A percentile compares a stretch with the other conserved stretches of the same genome.
Conservation (phyloP, 345 rosid genomes). For the Dimocarpus longan region DNA sequence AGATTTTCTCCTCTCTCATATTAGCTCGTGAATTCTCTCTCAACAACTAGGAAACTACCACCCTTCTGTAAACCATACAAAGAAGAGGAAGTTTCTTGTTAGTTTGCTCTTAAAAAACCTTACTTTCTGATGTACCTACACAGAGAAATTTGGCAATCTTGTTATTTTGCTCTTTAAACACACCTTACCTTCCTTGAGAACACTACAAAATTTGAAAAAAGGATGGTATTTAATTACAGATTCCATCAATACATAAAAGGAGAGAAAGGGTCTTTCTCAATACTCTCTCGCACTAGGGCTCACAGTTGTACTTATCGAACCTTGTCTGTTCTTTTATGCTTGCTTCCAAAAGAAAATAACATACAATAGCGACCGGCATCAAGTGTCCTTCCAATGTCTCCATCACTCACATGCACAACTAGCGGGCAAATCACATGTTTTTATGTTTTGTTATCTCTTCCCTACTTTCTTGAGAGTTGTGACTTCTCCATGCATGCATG, state of each 20-base stretch:
- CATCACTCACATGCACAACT: conserved; percentile 41
- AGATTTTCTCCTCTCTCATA: background rate
- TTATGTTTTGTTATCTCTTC: conserved; percentile 14
- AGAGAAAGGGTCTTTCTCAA: background rate
- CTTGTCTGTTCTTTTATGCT: conserved; percentile 6
- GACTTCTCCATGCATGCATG: conserved; percentile 6
- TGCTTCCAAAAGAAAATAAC: conserved; percentile 13
- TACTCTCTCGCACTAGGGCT: background rate
- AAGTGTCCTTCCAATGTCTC: conserved; percentile 31
- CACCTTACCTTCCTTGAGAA: background rate
- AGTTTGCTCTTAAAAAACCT: background rate
- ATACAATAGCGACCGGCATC: conserved; percentile 16
- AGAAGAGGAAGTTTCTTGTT: background rate
- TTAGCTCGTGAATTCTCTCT: conserved; percentile 25
- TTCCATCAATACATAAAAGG: background rate
- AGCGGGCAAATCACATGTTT: conserved; percentile 31
- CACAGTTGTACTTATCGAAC: background rate
- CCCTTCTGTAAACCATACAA: background rate
- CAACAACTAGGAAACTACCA: conserved; percentile 10
- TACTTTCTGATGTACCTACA: background rate
- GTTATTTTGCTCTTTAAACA: background rate
- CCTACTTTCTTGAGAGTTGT: conserved; percentile 6
- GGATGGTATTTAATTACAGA: background rate
- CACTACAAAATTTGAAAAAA: background rate
- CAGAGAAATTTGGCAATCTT: background rate